Evolutionary conservation across 768 basidiomycete genomes (phyloP).

Genomic region (Pleurotus citrinopileatus): DNA sequence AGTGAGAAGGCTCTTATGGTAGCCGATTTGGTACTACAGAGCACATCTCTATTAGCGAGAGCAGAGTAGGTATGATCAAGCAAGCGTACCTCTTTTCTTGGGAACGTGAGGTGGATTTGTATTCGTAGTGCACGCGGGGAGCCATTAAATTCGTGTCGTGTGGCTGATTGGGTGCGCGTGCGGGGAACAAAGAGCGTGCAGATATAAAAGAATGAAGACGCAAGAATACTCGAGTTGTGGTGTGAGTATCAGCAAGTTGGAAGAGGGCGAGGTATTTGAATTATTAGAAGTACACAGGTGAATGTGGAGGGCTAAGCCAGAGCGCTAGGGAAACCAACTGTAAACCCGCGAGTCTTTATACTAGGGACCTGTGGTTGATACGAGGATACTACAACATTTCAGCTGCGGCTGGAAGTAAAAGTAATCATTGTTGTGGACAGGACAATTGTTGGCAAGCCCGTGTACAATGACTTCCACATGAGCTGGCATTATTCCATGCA

Average conservation of each 20-base stretch:
- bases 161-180: too few relatives aligned
- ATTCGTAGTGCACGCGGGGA: slow-evolving; percentile 1
- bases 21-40: background rate
- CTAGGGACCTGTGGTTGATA: background rate
- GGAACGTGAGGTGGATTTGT: background rate
- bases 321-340: slow-evolving; percentile 1
- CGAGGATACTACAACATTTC: too few relatives aligned
- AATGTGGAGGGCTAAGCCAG: slow-evolving; percentile 4
- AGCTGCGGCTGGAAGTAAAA: background rate
- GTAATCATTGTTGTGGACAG: slow-evolving; percentile 1
- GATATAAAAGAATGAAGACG: slow-evolving; percentile 6
- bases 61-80: background rate
- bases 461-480: too few relatives aligned
- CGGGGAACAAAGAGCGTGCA: too few relatives aligned
- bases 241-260: slow-evolving; percentile 6
- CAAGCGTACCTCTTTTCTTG: background rate
- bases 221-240: background rate
- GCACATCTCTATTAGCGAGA: background rate
- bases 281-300: background rate
- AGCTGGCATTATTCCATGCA: too few relatives aligned
- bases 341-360: slow-evolving; percentile 2
- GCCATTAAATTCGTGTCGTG: background rate
- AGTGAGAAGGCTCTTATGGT: background rate
- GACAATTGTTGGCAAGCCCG: slow-evolving; percentile 9
- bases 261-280: background rate